A percentile compares a stretch with the other conserved stretches of the same genome.
Conservation (phyloP, 2,329 filamentous ascomycete species). For the Fusarium circinatum region DNA sequence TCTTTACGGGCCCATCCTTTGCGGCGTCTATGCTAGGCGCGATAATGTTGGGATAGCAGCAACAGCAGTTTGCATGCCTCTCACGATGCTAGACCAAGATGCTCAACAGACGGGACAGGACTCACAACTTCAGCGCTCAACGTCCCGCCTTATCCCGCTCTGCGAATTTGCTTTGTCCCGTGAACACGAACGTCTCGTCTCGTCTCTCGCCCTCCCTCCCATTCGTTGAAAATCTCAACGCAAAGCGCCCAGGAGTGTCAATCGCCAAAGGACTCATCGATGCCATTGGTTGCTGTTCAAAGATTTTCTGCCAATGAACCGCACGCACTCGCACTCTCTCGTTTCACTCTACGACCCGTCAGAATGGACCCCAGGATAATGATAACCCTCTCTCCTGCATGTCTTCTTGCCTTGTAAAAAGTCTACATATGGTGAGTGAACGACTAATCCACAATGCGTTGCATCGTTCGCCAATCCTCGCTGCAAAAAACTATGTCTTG, state of each 20-base stretch:
- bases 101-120: neutral
- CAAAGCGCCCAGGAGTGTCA: constrained; percentile 40
- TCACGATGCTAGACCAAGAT: neutral
- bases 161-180: constrained; percentile 28
- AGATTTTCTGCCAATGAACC: constrained; percentile 41
- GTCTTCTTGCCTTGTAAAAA: constrained; percentile 27
- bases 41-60: neutral
- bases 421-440: constrained; percentile 3
- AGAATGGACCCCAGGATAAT: constrained; percentile 27
- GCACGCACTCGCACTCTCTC: constrained; percentile 11
- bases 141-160: constrained; percentile 13
- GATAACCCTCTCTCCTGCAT: constrained; percentile 35
- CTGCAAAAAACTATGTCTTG: constrained; percentile 19
- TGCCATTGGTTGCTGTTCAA: constrained; percentile 34
- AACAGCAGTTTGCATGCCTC: neutral
- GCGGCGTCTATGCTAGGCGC: constrained; percentile 36
- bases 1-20: constrained; percentile 1
- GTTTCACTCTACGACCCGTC: constrained; percentile 40
- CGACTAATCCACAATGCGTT: constrained; percentile 25
- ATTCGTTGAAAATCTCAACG: constrained; percentile 37
- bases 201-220: neutral
- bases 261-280: constrained; percentile 9
- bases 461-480: constrained; percentile 43
- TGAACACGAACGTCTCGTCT: neutral
- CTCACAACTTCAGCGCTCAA: neutral